Conservation (phyloP, 495 filamentous ascomycete species). For the Penicillium pulvis region DNA sequence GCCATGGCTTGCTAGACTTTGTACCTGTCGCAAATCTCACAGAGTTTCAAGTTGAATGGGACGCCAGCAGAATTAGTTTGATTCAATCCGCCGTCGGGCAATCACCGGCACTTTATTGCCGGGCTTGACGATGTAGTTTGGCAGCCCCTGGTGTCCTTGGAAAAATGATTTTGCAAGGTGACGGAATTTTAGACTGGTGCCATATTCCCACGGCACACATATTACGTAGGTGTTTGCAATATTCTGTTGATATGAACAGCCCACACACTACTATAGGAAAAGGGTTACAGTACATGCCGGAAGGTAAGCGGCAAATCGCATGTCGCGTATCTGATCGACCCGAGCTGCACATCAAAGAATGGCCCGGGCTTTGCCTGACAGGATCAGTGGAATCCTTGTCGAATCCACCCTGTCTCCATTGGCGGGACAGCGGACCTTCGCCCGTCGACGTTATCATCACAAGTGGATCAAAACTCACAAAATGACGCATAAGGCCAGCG, state of each 20-base stretch:
- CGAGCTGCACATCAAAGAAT: slow-evolving; percentile 1
- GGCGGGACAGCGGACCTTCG: slow-evolving; percentile 5
- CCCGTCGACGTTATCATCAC: slow-evolving; percentile 6
- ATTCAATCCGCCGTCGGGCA: background rate
- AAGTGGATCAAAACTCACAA: slow-evolving; percentile 4
- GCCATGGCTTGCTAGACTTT: slow-evolving; percentile 2
- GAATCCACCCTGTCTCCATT: slow-evolving; percentile 11
- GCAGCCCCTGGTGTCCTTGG: background rate
- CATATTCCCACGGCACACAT: background rate
- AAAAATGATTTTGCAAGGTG: background rate
- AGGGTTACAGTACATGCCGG: slow-evolving; percentile 1
- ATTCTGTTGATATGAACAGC: background rate
- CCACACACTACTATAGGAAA: background rate
- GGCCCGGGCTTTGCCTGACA: slow-evolving; percentile 7
- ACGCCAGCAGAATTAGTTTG: background rate
- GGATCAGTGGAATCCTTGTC: slow-evolving; percentile 9
- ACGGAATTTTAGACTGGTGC: background rate
- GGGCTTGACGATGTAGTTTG: background rate
- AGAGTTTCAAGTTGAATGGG: background rate
- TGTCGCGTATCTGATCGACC: slow-evolving; percentile 12
- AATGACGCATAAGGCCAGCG: slow-evolving; percentile 11
- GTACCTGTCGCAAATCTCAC: background rate
- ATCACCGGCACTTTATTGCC: background rate
- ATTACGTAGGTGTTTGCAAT: background rate
- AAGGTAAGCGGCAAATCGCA: slow-evolving; percentile 7